These are phyloP conservation scores for Pseudohyphozyma bogoriensis DNA, from an alignment of 768 basidiomycete genomes.

Conservation along the genomic window DNA sequence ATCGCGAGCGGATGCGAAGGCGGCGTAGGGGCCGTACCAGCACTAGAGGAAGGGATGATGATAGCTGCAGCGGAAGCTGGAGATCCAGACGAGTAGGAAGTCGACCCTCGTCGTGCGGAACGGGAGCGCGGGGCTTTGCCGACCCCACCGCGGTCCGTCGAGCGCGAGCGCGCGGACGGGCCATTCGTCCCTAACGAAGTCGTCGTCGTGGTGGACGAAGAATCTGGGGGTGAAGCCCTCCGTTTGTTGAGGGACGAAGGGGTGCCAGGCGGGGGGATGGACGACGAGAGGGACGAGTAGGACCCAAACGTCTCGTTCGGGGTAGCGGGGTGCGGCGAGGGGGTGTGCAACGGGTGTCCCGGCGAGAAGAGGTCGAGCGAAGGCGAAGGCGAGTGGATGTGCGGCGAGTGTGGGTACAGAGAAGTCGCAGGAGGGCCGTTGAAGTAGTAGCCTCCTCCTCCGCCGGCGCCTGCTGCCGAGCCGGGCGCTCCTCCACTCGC, in stretches of 20 bases:
- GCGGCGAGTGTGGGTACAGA: too few relatives aligned
- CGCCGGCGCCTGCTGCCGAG: too few relatives aligned
- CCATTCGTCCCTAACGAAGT: background rate
- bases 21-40: constrained; percentile 45
- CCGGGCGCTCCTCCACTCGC: too few relatives aligned
- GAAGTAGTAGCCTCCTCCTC: too few relatives aligned
- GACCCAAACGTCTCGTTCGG: background rate
- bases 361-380: too few relatives aligned
- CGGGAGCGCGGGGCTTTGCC: constrained; percentile 36
- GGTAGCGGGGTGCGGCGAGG: background rate
- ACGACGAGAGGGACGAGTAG: background rate
- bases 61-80: constrained; percentile 49
- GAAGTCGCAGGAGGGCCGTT: too few relatives aligned
- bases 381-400: too few relatives aligned
- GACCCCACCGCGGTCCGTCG: constrained; percentile 20
- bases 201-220: background rate
- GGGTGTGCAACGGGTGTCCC: too few relatives aligned
- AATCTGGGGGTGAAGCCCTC: background rate
- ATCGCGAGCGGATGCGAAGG: constrained; percentile 32
- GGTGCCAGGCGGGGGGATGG: background rate
- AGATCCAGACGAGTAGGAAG: constrained; percentile 44
- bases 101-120: constrained; percentile 37
- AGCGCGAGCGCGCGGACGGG: constrained; percentile 10
- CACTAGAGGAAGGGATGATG: constrained; percentile 55
- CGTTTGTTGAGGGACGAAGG: background rate